Percentiles rank a stretch among this genome's conserved stretches.
These are phyloP conservation scores for Mesembryanthemum crystallinum DNA, from an alignment of 148 eudicot genomes.

Conservation along the genomic window DNA sequence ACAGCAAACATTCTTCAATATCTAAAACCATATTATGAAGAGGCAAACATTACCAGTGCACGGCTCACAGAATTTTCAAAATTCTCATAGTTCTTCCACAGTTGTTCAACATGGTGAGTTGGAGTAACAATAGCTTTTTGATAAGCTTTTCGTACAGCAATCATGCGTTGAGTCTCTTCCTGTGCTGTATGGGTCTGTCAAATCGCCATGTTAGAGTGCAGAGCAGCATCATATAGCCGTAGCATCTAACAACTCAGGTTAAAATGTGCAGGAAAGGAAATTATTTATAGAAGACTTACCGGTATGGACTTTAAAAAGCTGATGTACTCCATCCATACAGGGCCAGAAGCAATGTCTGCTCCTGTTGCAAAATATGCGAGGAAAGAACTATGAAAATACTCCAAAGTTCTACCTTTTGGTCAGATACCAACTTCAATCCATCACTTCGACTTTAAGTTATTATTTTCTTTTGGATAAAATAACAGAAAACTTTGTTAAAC, in stretches of 20 bases:
- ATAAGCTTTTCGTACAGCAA: conserved; percentile 69
- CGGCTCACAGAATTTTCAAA: conserved; percentile 98
- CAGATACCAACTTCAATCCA: background rate
- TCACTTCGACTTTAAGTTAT: background rate
- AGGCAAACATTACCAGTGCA: conserved; percentile 57
- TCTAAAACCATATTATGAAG: background rate
- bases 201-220: conserved; percentile 25
- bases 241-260: conserved; percentile 8
- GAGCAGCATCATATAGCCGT: background rate
- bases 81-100: conserved; percentile 94
- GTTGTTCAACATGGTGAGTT: conserved; percentile 85
- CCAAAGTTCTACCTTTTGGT: background rate
- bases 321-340: conserved; percentile 97
- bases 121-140: conserved; percentile 95
- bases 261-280: background rate
- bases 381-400: background rate
- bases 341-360: conserved; percentile 85
- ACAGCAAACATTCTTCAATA: background rate
- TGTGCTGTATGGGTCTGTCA: conserved; percentile 75
- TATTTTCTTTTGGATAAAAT: too few relatives aligned
- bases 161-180: conserved; percentile 93
- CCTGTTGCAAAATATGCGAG: conserved; percentile 47
- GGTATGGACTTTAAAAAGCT: conserved; percentile 73
- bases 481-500: too few relatives aligned
- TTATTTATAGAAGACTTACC: conserved; percentile 43